phyloP scores from a whole-genome alignment of 225 moss, liverwort and hornwort species.

The Marchantia paleacea region DNA sequence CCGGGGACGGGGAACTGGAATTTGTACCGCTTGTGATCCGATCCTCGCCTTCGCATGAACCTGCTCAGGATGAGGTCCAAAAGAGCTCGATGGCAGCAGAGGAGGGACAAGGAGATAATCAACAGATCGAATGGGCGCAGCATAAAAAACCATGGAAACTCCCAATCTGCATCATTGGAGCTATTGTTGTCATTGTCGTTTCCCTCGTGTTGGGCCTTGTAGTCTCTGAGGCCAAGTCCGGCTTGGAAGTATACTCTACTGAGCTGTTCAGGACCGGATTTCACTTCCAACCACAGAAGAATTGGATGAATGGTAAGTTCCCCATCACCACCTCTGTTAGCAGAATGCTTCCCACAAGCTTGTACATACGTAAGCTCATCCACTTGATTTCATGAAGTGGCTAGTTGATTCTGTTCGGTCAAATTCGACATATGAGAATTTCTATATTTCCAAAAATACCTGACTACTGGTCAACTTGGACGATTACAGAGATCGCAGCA shows the following conservation, averaged over 20 bases:
- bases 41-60: neutral
- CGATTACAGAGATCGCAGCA: too few species aligned
- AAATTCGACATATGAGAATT: too few species aligned
- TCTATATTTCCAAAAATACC: too few species aligned
- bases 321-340: neutral
- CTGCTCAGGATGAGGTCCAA: neutral
- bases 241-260: neutral
- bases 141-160: neutral
- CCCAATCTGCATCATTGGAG: neutral
- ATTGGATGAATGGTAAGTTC: constrained; percentile 28
- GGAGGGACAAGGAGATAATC: neutral
- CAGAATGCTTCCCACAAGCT: too few species aligned
- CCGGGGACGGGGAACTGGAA: constrained; percentile 14
- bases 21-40: constrained; percentile 19
- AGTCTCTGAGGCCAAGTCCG: neutral
- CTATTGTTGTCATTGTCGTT: neutral
- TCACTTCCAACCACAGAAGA: constrained; percentile 27
- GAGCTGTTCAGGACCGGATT: constrained; percentile 14
- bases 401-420: too few species aligned
- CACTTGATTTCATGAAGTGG: too few species aligned
- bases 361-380: too few species aligned
- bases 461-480: too few species aligned
- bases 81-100: constrained; percentile 1
- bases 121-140: constrained; percentile 6
- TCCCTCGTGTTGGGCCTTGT: neutral